Evolutionary conservation across 192 early-diverging fungal species (phyloP).

Genomic region (Coemansia sp.): DNA sequence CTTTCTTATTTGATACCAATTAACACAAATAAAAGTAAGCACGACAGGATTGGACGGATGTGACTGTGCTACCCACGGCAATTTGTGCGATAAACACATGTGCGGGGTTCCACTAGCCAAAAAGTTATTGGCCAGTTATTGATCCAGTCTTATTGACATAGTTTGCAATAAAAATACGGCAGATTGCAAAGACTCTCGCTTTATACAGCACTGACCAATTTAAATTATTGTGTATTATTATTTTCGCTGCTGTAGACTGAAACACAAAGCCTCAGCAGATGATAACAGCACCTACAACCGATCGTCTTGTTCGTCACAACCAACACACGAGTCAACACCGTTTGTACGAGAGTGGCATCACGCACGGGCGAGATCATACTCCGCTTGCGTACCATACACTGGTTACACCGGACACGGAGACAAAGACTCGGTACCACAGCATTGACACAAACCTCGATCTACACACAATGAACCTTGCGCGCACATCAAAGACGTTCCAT

Average conservation of each 20-base stretch:
- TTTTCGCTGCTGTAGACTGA: neutral
- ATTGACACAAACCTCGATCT: conserved; percentile 16
- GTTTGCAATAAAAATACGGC: no score
- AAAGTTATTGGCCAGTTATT: neutral
- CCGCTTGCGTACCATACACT: neutral
- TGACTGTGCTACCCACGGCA: neutral
- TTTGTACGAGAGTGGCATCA: neutral
- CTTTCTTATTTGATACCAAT: neutral
- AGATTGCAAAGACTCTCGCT: no score
- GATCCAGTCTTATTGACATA: neutral
- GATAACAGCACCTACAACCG: neutral
- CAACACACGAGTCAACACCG: neutral
- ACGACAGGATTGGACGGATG: neutral
- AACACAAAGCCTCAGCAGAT: neutral
- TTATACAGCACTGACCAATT: no score
- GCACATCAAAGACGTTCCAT: conserved; percentile 55
- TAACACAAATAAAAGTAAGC: no score
- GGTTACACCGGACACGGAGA: neutral
- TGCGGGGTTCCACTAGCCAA: neutral
- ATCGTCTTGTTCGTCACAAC: neutral
- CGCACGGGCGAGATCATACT: neutral
- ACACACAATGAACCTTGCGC: conserved; percentile 38
- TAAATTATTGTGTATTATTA: neutral
- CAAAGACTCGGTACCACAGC: conserved; percentile 6
- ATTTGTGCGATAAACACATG: neutral